Conservation (phyloP, 2,329 filamentous ascomycete species). For the Xylariaceae sp. region DNA sequence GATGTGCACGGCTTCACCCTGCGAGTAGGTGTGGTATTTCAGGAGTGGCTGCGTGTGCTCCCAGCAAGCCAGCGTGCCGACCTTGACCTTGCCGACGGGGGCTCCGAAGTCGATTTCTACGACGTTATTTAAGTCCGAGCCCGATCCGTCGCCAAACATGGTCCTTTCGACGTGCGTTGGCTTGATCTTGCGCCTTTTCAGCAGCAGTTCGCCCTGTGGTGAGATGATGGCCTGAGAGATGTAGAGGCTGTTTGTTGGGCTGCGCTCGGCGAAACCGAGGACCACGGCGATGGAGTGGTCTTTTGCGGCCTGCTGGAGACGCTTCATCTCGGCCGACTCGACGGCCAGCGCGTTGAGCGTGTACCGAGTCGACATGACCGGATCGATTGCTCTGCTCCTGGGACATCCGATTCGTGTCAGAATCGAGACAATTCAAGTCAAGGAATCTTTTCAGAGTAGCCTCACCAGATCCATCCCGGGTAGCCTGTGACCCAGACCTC, state of each 20-base stretch:
- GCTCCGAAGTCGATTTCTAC: slow-evolving; percentile 35
- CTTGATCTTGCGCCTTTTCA: slow-evolving; percentile 44
- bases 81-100: slow-evolving; percentile 20
- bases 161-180: slow-evolving; percentile 49
- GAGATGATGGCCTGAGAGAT: slow-evolving; percentile 43
- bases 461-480: slow-evolving; percentile 33
- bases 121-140: slow-evolving; percentile 37
- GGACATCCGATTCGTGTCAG: neutral
- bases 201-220: slow-evolving; percentile 29
- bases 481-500: slow-evolving; percentile 43
- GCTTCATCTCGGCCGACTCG: slow-evolving; percentile 34
- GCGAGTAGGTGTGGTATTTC: slow-evolving; percentile 41
- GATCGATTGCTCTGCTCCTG: slow-evolving; percentile 33
- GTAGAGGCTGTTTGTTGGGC: slow-evolving; percentile 36
- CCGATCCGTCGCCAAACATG: slow-evolving; percentile 43
- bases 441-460: slow-evolving; percentile 27
- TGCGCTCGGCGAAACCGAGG: slow-evolving; percentile 40
- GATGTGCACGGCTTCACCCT: slow-evolving; percentile 44
- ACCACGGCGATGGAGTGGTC: slow-evolving; percentile 38
- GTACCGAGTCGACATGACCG: slow-evolving; percentile 30
- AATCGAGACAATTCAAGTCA: slow-evolving; percentile 6
- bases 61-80: slow-evolving; percentile 46
- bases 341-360: slow-evolving; percentile 31
- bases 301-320: slow-evolving; percentile 33
- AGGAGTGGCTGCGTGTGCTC: slow-evolving; percentile 48